Evolutionary conservation across 106 monocot genomes (phyloP), one percentile per base, ranked within the genome.

Genomic region (Dioscorea zingiberensis): DNA sequence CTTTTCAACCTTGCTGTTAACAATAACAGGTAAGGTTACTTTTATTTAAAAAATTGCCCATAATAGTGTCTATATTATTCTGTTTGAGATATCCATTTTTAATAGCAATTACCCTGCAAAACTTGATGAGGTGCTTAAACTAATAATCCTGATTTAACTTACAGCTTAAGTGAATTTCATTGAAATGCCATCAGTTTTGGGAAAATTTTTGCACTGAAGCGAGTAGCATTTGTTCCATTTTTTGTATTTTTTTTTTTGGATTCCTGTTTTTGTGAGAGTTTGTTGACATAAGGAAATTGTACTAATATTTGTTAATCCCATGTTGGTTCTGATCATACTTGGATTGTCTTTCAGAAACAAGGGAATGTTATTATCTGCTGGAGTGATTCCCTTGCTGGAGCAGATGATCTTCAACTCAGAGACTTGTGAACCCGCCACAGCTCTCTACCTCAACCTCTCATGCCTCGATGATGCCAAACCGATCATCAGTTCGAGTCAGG

Each of bases 1-100:
- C 92, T 98, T 21, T 98, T 89, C 75, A 98, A 98, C 54, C 85
- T 98, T 77, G 89, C 86, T 63, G 89, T 93, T 74, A 82, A 89
- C 75, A 98, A 92, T 63, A 71, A 78, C 63, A 98, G 89, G 92
- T 98, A 78, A 44, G 65, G 25, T 23, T n/a, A n/a, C n/a, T n/a
- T n/a, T n/a, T n/a, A n/a, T 8, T 51, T 18, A 1, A 51, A 13
- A 51, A 19, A 47, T 8, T 47, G 7, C 46, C 46, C 46, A 47
- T 47, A 13, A 47, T 47, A 8, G 7, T 47, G 46, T 46, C 21
- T 44, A 3, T 26, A 4, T 38, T 2, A 8, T 21, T 48, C 21
- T 56, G 30, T n/a, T 3, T n/a, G n/a, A n/a, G n/a, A n/a, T n/a
- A n/a, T n/a, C n/a, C n/a, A n/a, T n/a, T n/a, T n/a, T n/a, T n/a